Evolutionary conservation across 2,329 filamentous ascomycete species (phyloP).

Genomic region (Neofusicoccum umdonicola): DNA sequence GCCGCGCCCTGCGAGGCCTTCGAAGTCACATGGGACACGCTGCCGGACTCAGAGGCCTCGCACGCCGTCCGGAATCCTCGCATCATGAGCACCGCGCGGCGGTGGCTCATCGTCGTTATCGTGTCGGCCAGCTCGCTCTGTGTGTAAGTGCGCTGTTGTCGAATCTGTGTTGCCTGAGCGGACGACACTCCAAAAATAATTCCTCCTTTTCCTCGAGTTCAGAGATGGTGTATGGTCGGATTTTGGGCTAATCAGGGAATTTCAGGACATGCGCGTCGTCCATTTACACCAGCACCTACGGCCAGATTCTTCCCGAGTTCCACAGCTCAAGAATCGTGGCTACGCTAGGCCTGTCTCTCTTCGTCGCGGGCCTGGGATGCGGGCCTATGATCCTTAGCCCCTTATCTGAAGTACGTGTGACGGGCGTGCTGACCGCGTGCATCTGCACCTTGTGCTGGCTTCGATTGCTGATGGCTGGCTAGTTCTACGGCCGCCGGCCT

Average conservation of each 20-base stretch:
- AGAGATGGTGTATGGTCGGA: not conserved
- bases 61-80: constrained; percentile 59
- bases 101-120: constrained; percentile 77
- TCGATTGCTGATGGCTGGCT: constrained; percentile 1
- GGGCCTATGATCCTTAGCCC: constrained; percentile 58
- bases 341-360: constrained; percentile 77
- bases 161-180: constrained; percentile 9
- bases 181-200: constrained; percentile 14
- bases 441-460: not conserved
- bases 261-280: constrained; percentile 76
- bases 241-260: constrained; percentile 9
- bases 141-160: constrained; percentile 62
- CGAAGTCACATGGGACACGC: constrained; percentile 73
- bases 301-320: constrained; percentile 73
- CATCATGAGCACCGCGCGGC: constrained; percentile 62
- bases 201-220: not conserved
- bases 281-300: constrained; percentile 84
- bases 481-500: constrained; percentile 78
- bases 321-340: constrained; percentile 67
- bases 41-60: constrained; percentile 58
- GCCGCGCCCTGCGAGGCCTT: constrained; percentile 48
- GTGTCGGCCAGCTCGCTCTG: constrained; percentile 73
- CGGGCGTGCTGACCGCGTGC: constrained; percentile 3
- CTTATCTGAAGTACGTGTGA: constrained; percentile 45
- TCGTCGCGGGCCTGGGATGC: constrained; percentile 70